phyloP scores from a whole-genome alignment of 2,329 filamentous ascomycete species.

The Clarireedia homoeocarpa region DNA sequence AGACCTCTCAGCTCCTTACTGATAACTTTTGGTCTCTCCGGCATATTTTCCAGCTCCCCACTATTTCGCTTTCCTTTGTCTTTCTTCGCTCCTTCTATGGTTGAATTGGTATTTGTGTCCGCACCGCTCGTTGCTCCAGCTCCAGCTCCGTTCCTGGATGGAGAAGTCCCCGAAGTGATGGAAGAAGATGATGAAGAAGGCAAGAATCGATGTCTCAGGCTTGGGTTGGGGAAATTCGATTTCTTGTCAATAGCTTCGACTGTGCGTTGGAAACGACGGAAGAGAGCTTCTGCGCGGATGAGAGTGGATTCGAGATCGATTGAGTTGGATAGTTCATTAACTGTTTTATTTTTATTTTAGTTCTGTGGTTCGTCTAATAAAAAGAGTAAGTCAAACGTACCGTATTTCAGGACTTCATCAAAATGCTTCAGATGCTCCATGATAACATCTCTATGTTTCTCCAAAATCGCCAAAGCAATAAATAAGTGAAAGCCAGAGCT shows the following conservation, averaged over 20 bases:
- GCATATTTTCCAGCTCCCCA: constrained; percentile 22
- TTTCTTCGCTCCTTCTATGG: constrained; percentile 11
- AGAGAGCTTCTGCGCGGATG: constrained; percentile 80
- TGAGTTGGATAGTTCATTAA: constrained; percentile 89
- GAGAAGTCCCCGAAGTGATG: too few relatives aligned
- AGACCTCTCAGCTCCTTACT: constrained; percentile 54
- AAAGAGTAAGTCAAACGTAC: constrained; percentile 41
- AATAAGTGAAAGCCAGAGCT: constrained; percentile 92
- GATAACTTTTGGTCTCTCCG: constrained; percentile 41
- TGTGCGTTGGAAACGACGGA: constrained; percentile 77
- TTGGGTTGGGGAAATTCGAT: constrained; percentile 65
- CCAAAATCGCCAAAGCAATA: constrained; percentile 84
- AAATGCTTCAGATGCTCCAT: constrained; percentile 92
- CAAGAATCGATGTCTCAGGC: constrained; percentile 25
- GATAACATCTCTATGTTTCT: constrained; percentile 93
- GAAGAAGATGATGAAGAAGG: not conserved
- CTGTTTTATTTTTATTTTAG: constrained; percentile 35
- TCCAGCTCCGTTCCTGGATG: not conserved
- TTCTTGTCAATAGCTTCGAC: constrained; percentile 92
- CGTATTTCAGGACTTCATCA: constrained; percentile 94
- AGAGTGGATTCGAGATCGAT: constrained; percentile 87
- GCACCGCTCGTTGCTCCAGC: not conserved
- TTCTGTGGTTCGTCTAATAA: not conserved
- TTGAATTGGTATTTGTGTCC: constrained; percentile 22
- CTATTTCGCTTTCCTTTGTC: constrained; percentile 11